Base-by-base conservation (phyloP, 257 asterid genomes). In the Fraxinus pennsylvanica region DNA sequence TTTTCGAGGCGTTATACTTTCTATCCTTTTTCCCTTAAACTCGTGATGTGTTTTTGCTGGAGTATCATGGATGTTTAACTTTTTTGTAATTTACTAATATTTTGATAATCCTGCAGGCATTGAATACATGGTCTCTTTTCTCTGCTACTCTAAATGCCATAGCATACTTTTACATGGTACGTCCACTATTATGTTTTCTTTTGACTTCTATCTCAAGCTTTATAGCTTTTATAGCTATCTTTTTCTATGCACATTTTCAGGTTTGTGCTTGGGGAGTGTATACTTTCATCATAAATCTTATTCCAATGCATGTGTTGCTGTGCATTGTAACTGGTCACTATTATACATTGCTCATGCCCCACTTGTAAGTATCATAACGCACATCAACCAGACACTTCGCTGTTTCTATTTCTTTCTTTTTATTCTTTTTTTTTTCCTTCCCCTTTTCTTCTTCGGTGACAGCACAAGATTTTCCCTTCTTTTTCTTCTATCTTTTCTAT, bases 191-290 rank as follows among this genome's bases (percentile, higher is more conserved):
- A 19, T 54, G 30, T 59, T n/a, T 59, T 19, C 30, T 6, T 6
- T 57, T 57, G 29, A 57, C 63, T 59, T 22, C 25, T 71, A 52
- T 73, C 73, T 57, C 78, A 25, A 32, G 81, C 77, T 70, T 15
- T 25, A 77, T n/a, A 38, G 19, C 78, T 27, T 32, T 71, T 2
- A 41, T 80, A 73, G 36, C 71, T 45, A 71, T 83, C 12, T 79
- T 57, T 45, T 17, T 6, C n/a, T n/a, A 27, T 73, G 68, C 68
- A 19, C 80, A 50, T 76, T 80, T 78, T 74, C 84, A 96, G 99
- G 99, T 96, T 84, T 92, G 99, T 92, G 93, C 98, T 59, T 96
- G 99, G 99, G 97, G 99, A 90, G 99, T 98, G 63, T 96, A 92
- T 83, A 93, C 99, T 76, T 96, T 96, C 86, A 96, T 96, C 74